A percentile compares a stretch with the other conserved stretches of the same genome.
Evolutionary conservation across 345 rosid genomes (phyloP).

Genomic region (Citrus hindsii): DNA sequence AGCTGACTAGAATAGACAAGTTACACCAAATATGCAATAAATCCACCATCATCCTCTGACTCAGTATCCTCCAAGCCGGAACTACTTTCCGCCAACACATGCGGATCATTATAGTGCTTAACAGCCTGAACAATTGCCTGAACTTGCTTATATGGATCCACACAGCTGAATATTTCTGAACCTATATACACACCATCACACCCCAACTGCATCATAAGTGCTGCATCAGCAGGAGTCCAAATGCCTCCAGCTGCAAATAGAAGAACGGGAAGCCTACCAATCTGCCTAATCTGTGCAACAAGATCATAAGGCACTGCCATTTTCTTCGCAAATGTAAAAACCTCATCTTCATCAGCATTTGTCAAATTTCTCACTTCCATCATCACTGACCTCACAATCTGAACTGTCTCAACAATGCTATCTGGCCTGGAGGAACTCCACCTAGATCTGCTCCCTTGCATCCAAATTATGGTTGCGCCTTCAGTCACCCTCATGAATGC

Average conservation of each 20-base stretch:
- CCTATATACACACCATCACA: slow-evolving; percentile 40
- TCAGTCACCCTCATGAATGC: slow-evolving; percentile 49
- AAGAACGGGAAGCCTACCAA: slow-evolving; percentile 35
- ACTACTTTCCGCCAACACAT: slow-evolving; percentile 26
- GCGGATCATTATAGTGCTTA: slow-evolving; percentile 33
- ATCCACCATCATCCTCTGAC: slow-evolving; percentile 11
- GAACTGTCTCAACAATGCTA: slow-evolving; percentile 31
- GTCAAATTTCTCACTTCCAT: slow-evolving; percentile 37
- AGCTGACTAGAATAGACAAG: neutral
- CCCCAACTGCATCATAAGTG: slow-evolving; percentile 41
- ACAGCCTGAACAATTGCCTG: slow-evolving; percentile 36
- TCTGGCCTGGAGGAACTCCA: slow-evolving; percentile 15
- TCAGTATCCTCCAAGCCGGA: slow-evolving; percentile 19
- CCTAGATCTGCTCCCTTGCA: slow-evolving; percentile 33
- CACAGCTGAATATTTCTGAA: slow-evolving; percentile 25
- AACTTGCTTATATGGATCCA: slow-evolving; percentile 25
- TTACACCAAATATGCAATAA: neutral
- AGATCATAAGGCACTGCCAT: slow-evolving; percentile 34
- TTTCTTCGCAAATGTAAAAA: slow-evolving; percentile 24
- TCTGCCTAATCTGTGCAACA: slow-evolving; percentile 31
- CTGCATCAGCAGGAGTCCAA: slow-evolving; percentile 39
- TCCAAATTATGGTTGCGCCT: slow-evolving; percentile 50
- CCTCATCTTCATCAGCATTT: slow-evolving; percentile 51
- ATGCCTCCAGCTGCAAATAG: slow-evolving; percentile 43
- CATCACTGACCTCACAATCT: slow-evolving; percentile 50